Base-by-base conservation (phyloP, 352 stramenopile species). In the Thalassiosira sp. region DNA sequence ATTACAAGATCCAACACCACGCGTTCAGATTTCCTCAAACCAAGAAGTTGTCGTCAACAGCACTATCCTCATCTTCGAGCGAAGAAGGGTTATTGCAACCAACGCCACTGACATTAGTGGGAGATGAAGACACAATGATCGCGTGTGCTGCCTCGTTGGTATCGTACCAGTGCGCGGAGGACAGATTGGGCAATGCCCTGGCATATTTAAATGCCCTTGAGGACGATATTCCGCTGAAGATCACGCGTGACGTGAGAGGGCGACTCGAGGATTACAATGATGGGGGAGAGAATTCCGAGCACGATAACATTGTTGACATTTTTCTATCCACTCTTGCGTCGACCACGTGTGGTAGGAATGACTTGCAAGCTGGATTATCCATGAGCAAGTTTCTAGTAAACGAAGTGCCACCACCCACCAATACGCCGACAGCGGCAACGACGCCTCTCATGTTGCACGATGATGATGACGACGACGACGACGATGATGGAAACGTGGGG, bases 1-100 rank as follows among this genome's bases (percentile, higher is more conserved):
- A 49, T 49, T 49, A 15, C 42, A 49, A 49, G 42, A 49, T 49
- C 42, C 42, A 49, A 49, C 42, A n/a, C n/a, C n/a, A 49, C 42
- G 42, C 42, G 42, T 49, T 49, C 13, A 49, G 42, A 49, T 49
- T 49, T 16, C 42, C 42, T 49, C 42, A 49, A 49, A 49, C 42
- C 13, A n/a, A n/a, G n/a, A n/a, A 49, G 42, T 22, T 49, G 13
- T 49, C 13, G 42, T 5, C 42, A 49, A 49, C 13, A 49, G 3
- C 42, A 49, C 42, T 15, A 22, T 49, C n/a, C n/a, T n/a, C 16
- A 49, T 49, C 42, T 49, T 49, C 42, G 16, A 49, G 11, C 16
- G 42, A 49, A 49, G 42, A 49, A 49, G 3, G 3, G 3, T 22
- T 22, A 22, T 49, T 22, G 16, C 16, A 5, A 22, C 42, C 16